A percentile compares a stretch with the other conserved stretches of the same genome.
Conservation (phyloP, 345 rosid species). For the Combretum micranthum region DNA sequence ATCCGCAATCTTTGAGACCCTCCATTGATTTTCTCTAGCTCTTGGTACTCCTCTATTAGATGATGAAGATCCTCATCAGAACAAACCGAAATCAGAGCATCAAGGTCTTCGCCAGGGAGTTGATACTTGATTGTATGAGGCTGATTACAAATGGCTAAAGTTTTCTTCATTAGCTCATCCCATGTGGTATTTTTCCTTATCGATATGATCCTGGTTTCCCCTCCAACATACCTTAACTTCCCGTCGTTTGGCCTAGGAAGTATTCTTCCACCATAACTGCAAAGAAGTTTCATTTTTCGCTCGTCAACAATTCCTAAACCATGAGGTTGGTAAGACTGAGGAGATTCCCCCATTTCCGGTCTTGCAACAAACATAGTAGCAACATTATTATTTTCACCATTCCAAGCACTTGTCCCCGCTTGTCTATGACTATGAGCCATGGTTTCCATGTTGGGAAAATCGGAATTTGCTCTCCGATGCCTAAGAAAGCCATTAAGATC, state of each 20-base stretch:
- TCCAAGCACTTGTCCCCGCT: no score
- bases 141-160: slow-evolving; percentile 52
- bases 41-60: slow-evolving; percentile 80
- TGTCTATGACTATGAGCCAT: no score
- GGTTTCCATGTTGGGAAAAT: not conserved
- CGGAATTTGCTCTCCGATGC: not conserved
- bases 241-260: slow-evolving; percentile 78
- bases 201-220: slow-evolving; percentile 79
- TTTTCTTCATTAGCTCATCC: slow-evolving; percentile 60
- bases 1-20: slow-evolving; percentile 69
- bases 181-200: slow-evolving; percentile 42
- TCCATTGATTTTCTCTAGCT: slow-evolving; percentile 40
- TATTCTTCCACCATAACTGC: slow-evolving; percentile 81
- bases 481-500: slow-evolving; percentile 8
- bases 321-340: slow-evolving; percentile 25
- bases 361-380: slow-evolving; percentile 8
- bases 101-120: slow-evolving; percentile 93
- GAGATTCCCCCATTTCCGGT: slow-evolving; percentile 21
- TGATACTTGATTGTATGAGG: slow-evolving; percentile 82
- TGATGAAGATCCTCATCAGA: slow-evolving; percentile 76
- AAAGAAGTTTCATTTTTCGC: slow-evolving; percentile 63
- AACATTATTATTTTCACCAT: slow-evolving; percentile 14
- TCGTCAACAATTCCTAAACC: slow-evolving; percentile 22
- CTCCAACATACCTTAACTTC: slow-evolving; percentile 84
- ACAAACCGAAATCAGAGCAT: slow-evolving; percentile 75